Conservation (phyloP, 176 grass and related monocot species). For the Oryza meridionalis region DNA sequence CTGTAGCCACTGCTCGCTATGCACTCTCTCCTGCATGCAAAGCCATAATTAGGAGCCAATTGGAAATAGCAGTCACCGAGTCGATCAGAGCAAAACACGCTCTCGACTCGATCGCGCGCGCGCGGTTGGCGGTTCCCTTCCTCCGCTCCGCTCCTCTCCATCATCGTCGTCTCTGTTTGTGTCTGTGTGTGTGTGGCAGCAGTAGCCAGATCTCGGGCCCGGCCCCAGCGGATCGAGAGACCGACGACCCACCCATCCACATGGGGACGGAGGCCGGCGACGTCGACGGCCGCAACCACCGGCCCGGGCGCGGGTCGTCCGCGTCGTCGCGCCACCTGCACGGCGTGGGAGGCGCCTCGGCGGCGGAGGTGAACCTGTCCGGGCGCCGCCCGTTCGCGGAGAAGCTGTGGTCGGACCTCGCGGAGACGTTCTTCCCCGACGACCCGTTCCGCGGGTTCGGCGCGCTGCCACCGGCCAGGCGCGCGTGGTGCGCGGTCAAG, state of each 20-base stretch:
- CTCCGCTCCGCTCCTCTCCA: not conserved
- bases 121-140: not conserved
- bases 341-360: not conserved
- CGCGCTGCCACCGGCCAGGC: constrained; percentile 27
- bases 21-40: not conserved
- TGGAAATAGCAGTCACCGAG: not conserved
- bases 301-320: not conserved
- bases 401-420: constrained; percentile 46
- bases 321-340: not conserved
- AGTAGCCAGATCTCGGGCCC: not conserved
- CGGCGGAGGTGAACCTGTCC: constrained; percentile 56
- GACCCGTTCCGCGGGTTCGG: constrained; percentile 79
- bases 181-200: no score
- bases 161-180: not conserved
- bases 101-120: not conserved
- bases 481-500: constrained; percentile 53
- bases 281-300: not conserved
- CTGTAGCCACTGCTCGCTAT: not conserved
- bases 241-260: not conserved
- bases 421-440: constrained; percentile 92
- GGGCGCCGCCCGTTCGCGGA: constrained; percentile 35
- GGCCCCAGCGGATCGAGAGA: not conserved
- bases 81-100: not conserved
- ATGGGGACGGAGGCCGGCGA: constrained; percentile 59
- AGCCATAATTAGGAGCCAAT: not conserved